Conservation (phyloP, 169 alveolate genomes). For the Plasmodium vivax region DNA sequence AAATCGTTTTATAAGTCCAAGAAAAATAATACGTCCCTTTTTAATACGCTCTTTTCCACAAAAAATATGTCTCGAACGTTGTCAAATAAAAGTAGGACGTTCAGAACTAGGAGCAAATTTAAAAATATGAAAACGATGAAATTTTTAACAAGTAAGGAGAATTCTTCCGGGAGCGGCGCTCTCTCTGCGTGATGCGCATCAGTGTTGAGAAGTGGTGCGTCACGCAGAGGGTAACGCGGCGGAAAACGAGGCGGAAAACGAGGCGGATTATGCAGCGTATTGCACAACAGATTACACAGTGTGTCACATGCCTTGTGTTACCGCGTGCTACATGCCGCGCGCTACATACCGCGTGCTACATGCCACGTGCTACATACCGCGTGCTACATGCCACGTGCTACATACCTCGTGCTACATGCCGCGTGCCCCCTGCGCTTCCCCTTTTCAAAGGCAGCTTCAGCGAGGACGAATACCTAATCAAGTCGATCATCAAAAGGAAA, state of each 20-base stretch:
- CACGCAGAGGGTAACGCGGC: neutral
- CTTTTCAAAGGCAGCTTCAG: conserved; percentile 63
- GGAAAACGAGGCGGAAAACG: too few species aligned
- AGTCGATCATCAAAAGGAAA: conserved; percentile 65
- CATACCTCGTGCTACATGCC: neutral
- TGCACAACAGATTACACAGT: too few species aligned
- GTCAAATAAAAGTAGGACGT: conserved; percentile 72
- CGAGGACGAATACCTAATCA: conserved; percentile 64
- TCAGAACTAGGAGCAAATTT: conserved; percentile 46
- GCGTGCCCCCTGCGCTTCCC: neutral
- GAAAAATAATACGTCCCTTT: conserved; percentile 60
- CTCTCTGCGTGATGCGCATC: neutral
- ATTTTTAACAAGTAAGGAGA: conserved; percentile 64
- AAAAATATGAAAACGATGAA: conserved; percentile 70
- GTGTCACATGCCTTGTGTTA: too few species aligned
- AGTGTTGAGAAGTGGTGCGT: neutral
- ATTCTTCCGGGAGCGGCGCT: neutral
- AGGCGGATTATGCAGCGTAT: too few species aligned
- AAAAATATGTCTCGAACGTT: conserved; percentile 63
- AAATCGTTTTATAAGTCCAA: conserved; percentile 72
- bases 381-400: neutral
- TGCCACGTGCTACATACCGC: too few species aligned
- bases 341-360: too few species aligned
- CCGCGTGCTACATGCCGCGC: too few species aligned
- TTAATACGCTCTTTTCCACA: conserved; percentile 41